These are phyloP conservation scores for Strobilomyces dryophilus DNA, from an alignment of 768 basidiomycete species.

Conservation along the genomic window DNA sequence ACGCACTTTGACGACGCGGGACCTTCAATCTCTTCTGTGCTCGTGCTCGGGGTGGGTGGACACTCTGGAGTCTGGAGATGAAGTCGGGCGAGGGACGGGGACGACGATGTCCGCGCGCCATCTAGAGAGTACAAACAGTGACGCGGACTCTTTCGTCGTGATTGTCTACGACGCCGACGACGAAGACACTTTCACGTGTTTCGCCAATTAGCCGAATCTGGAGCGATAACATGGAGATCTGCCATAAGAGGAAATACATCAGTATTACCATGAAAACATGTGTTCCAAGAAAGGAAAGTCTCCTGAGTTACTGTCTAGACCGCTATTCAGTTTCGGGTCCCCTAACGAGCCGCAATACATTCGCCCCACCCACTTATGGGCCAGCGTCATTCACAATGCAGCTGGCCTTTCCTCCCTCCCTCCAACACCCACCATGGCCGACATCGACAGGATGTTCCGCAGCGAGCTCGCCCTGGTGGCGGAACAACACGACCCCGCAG, in stretches of 20 bases:
- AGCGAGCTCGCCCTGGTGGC: slow-evolving; percentile 16
- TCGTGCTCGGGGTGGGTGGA: slow-evolving; percentile 65
- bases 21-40: slow-evolving; percentile 77
- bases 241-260: slow-evolving; percentile 9
- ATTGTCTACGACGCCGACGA: slow-evolving; percentile 29
- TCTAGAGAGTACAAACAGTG: slow-evolving; percentile 69
- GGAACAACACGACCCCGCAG: slow-evolving; percentile 1
- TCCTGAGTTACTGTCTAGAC: slow-evolving; percentile 5
- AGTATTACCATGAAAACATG: neutral
- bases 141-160: slow-evolving; percentile 78
- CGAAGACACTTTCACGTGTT: too few species aligned
- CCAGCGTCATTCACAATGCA: slow-evolving; percentile 13
- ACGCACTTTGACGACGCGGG: slow-evolving; percentile 78
- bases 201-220: neutral
- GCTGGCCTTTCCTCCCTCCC: neutral
- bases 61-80: slow-evolving; percentile 54
- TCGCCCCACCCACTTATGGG: slow-evolving; percentile 3
- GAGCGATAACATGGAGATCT: neutral
- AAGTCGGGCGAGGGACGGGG: slow-evolving; percentile 25
- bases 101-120: slow-evolving; percentile 48
- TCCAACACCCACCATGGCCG: slow-evolving; percentile 10
- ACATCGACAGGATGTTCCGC: slow-evolving; percentile 24
- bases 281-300: slow-evolving; percentile 7
- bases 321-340: neutral
- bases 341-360: slow-evolving; percentile 17